Percentiles rank a stretch among this genome's conserved stretches.
Conservation (phyloP, 768 basidiomycete genomes). For the Leccinellum albellum region DNA sequence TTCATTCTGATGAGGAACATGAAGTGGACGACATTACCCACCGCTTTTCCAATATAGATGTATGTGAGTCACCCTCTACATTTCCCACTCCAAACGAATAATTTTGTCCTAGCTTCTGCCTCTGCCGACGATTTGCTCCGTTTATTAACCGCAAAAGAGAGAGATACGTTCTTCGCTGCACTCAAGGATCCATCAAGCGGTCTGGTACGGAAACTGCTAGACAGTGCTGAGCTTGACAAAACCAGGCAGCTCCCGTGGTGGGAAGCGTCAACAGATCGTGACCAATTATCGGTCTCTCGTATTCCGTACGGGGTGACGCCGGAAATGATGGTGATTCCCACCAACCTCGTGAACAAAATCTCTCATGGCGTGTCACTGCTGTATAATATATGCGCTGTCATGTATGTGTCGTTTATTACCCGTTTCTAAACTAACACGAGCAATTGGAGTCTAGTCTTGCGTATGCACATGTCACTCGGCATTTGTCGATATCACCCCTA, state of each 20-base stretch:
- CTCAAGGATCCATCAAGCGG: constrained; percentile 61
- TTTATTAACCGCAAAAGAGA: constrained; percentile 57
- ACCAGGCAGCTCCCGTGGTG: constrained; percentile 71
- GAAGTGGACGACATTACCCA: constrained; percentile 43
- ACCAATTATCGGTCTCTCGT: not conserved
- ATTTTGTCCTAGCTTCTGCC: constrained; percentile 42
- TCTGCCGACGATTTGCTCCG: constrained; percentile 59
- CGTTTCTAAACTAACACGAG: not conserved
- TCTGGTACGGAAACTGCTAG: constrained; percentile 55
- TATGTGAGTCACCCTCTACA: constrained; percentile 44
- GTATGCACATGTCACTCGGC: constrained; percentile 65
- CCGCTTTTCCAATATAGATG: constrained; percentile 54
- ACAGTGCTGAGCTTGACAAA: constrained; percentile 50
- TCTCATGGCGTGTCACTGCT: constrained; percentile 43
- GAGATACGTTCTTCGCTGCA: constrained; percentile 53
- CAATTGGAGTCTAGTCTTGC: constrained; percentile 45
- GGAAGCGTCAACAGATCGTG: constrained; percentile 36
- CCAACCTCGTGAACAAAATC: constrained; percentile 38
- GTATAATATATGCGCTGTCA: constrained; percentile 66
- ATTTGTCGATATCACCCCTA: constrained; percentile 57
- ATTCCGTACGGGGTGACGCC: constrained; percentile 39
- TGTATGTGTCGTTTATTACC: constrained; percentile 42
- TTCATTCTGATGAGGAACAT: constrained; percentile 36
- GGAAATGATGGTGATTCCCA: constrained; percentile 43
- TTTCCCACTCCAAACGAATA: not conserved